phyloP scores from a whole-genome alignment of 2,329 filamentous ascomycete genomes.

The Orbilia javanica region DNA sequence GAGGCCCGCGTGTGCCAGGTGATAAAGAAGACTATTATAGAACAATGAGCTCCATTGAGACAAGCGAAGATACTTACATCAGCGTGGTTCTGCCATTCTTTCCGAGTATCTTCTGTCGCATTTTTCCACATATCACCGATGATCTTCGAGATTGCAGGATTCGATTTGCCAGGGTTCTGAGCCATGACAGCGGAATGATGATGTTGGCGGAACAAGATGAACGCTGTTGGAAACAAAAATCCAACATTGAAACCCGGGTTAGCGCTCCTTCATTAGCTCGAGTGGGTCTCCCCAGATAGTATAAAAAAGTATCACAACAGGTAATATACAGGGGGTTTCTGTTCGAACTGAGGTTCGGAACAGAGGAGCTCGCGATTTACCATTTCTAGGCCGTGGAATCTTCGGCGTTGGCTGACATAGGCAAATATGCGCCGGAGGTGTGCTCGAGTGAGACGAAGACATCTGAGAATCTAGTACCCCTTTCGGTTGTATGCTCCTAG shows the following conservation, averaged over 20 bases:
- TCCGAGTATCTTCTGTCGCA: conserved; percentile 79
- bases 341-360: conserved; percentile 29
- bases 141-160: conserved; percentile 97
- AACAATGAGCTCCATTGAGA: conserved; percentile 21
- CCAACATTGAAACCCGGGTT: conserved; percentile 47
- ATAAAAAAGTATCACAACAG: conserved; percentile 37
- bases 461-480: conserved; percentile 37
- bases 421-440: conserved; percentile 60
- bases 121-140: conserved; percentile 92
- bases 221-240: conserved; percentile 73
- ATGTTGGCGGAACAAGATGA: conserved; percentile 96
- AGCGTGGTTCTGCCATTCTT: conserved; percentile 87
- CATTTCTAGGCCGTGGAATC: conserved; percentile 62
- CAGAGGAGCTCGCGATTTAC: conserved; percentile 56
- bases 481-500: conserved; percentile 52
- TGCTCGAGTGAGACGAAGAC: conserved; percentile 54
- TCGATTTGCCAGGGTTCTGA: conserved; percentile 87
- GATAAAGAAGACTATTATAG: background rate
- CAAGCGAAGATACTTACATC: conserved; percentile 70
- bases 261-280: conserved; percentile 48
- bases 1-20: background rate
- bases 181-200: conserved; percentile 85
- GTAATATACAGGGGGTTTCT: conserved; percentile 12
- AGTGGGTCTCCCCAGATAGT: conserved; percentile 40
- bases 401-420: conserved; percentile 62